A percentile compares a stretch with the other conserved stretches of the same genome.
phyloP scores from a whole-genome alignment of 1,139 yeast species.

The Kodamaea arcana region DNA sequence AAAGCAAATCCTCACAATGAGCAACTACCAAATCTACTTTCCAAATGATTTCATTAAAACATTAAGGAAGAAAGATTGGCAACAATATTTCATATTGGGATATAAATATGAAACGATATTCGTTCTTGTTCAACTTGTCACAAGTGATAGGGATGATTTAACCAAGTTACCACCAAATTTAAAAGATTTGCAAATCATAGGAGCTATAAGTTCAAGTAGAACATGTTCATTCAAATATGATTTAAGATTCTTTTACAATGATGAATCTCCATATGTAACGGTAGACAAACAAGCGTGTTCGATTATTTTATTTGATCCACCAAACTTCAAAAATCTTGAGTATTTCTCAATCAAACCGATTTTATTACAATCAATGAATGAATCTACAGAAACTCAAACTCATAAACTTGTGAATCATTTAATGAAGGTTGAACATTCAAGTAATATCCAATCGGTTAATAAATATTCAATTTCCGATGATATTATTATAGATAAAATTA shows the following conservation, averaged over 20 bases:
- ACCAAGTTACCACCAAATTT: conserved; percentile 9
- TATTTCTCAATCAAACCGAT: conserved; percentile 76
- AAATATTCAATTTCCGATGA: conserved; percentile 23
- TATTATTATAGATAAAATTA: conserved; percentile 30
- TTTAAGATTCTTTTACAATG: neutral
- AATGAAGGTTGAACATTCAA: conserved; percentile 10
- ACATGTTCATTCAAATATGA: neutral
- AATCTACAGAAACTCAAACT: conserved; percentile 4
- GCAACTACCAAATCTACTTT: conserved; percentile 30
- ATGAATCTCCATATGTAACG: neutral
- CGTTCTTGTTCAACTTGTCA: conserved; percentile 22
- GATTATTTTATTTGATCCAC: conserved; percentile 66
- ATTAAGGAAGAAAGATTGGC: conserved; percentile 5
- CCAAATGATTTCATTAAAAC: conserved; percentile 28
- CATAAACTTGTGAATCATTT: conserved; percentile 7
- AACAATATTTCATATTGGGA: conserved; percentile 22
- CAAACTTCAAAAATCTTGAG: conserved; percentile 69
- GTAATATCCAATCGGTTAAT: conserved; percentile 3
- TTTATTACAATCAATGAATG: conserved; percentile 50
- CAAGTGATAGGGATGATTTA: conserved; percentile 3
- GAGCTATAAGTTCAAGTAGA: conserved; percentile 14
- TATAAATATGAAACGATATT: conserved; percentile 20
- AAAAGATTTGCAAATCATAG: conserved; percentile 18
- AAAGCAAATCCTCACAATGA: no score
- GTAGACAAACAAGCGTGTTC: neutral